These are phyloP conservation scores for Macrophomina tecta DNA, from an alignment of 2,329 filamentous ascomycete species.

Conservation along the genomic window DNA sequence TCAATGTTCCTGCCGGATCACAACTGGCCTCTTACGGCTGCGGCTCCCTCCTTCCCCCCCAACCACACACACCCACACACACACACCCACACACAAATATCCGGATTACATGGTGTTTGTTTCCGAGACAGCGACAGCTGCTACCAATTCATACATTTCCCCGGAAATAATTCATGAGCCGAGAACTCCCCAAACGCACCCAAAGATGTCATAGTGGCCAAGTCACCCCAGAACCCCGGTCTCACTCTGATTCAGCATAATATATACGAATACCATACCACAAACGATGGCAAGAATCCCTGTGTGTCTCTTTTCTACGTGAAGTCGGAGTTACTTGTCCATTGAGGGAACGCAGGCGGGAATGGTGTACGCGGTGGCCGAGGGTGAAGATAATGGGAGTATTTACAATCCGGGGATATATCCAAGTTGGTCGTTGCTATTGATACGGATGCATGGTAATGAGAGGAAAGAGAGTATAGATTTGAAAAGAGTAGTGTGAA, in stretches of 20 bases:
- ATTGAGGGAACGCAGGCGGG: background rate
- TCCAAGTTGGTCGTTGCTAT: background rate
- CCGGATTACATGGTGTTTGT: background rate
- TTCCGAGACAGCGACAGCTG: background rate
- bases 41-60: background rate
- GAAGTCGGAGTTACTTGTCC: background rate
- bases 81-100: background rate
- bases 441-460: background rate
- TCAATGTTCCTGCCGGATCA: background rate
- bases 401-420: background rate
- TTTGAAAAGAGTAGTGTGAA: too few relatives aligned
- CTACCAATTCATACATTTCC: background rate
- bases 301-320: conserved; percentile 7
- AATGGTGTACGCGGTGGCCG: background rate
- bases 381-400: conserved; percentile 9
- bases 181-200: background rate
- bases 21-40: conserved; percentile 2
- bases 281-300: background rate
- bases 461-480: too few relatives aligned
- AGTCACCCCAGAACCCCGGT: conserved; percentile 2
- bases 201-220: background rate
- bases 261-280: background rate
- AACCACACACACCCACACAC: too few relatives aligned
- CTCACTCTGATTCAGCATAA: background rate
- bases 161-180: background rate